Evolutionary conservation across 208 protist genomes (phyloP), one percentile per base, ranked within the genome.

Genomic region (Acanthamoeba polyphaga): DNA sequence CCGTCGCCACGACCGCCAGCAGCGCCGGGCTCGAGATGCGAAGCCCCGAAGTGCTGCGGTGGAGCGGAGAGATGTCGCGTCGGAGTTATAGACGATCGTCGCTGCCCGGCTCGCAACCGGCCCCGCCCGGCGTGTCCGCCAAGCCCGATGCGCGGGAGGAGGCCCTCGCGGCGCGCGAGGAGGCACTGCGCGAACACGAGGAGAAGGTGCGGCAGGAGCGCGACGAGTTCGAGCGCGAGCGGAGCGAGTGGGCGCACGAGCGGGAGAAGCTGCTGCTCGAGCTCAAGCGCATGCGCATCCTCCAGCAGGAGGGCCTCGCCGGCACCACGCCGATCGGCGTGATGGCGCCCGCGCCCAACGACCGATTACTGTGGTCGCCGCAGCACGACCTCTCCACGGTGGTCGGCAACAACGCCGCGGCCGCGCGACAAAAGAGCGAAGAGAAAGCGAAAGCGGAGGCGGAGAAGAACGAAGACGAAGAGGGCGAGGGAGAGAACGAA

Each of bases 221-320:
- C 51, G 80, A 88, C 2, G 80, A 88, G 80, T 66, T 88, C 24
- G 80, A 88, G 51, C 80, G 80, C 80, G 80, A 88, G 80, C 43
- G 80, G 80, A 10, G 15, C 27, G 49, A 88, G n/a, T 88, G 80
- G 80, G 51, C 34, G 34, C 80, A 43, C 24, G 80, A 88, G 80
- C 80, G 80, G 24, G 80, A 88, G 51, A 88, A 88, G 80, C 51
- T 88, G n/a, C 51, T 88, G 51, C 80, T 88, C 29, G 80, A 88
- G 34, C 22, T 88, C 80, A 60, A 64, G 15, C 80, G 80, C 7
- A 17, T 88, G 46, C 80, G 80, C 27, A 29, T 88, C 17, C 80
- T 88, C n/a, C 74, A 53, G 22, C 74, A 53, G 38, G 74, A 82
- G 38, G 38, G 38, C 74, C 6, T 46, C 43, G 74, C n/a, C 9